A percentile compares a stretch with the other conserved stretches of the same genome.
Conservation (phyloP, 371 early-diverging fungal genomes). For the Apophysomyces elegans region DNA sequence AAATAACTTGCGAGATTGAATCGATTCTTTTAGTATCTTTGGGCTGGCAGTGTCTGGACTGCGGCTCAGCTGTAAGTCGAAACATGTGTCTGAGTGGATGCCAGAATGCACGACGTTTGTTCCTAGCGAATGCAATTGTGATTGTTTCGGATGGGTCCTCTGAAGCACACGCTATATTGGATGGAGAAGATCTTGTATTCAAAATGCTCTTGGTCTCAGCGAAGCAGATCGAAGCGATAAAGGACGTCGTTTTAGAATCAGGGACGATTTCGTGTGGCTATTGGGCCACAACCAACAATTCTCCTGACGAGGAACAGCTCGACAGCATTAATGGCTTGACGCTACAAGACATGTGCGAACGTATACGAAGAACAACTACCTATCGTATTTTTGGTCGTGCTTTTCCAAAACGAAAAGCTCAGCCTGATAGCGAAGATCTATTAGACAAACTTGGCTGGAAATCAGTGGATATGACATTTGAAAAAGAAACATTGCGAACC, state of each 20-base stretch:
- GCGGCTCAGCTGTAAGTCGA: constrained; percentile 22
- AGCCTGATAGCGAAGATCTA: not conserved
- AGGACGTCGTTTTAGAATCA: constrained; percentile 15
- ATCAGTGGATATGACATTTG: not conserved
- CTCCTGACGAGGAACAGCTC: not conserved
- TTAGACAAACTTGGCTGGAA: not conserved
- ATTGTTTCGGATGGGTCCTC: constrained; percentile 31
- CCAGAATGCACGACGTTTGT: constrained; percentile 15
- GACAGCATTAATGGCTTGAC: constrained; percentile 1
- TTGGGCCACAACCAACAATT: not conserved
- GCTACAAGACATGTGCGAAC: constrained; percentile 4
- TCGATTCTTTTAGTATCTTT: constrained; percentile 10
- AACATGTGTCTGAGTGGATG: constrained; percentile 33
- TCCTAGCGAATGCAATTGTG: constrained; percentile 26
- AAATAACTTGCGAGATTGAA: not conserved
- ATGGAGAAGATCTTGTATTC: constrained; percentile 37
- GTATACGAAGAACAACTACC: not conserved
- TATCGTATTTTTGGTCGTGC: not conserved
- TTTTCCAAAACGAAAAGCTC: not conserved
- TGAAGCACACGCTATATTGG: constrained; percentile 23
- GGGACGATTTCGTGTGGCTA: constrained; percentile 20
- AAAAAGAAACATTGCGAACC: constrained; percentile 1
- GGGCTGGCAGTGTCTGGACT: constrained; percentile 32
- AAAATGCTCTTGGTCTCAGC: constrained; percentile 21
- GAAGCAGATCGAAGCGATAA: constrained; percentile 19